Percentiles rank a stretch among this genome's conserved stretches.
phyloP scores from a whole-genome alignment of 345 rosid species.

The Isatis tinctoria region DNA sequence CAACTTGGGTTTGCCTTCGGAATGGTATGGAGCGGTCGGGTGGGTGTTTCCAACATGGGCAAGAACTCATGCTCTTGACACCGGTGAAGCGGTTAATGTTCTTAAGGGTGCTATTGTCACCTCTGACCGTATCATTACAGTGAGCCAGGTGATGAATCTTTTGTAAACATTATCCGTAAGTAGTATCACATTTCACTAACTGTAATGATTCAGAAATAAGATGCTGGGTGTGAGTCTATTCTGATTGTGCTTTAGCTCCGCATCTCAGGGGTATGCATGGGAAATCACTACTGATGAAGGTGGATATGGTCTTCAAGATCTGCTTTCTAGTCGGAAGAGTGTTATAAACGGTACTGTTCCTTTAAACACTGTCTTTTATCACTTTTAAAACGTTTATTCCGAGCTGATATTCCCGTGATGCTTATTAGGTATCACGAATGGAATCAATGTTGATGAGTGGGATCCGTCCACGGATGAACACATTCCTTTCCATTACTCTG shows the following conservation, averaged over 20 bases:
- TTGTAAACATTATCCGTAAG: not conserved
- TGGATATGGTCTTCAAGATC: constrained; percentile 83
- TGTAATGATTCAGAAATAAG: not conserved
- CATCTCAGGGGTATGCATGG: constrained; percentile 86
- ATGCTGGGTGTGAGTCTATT: not conserved
- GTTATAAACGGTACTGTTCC: constrained; percentile 62
- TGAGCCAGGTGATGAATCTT: constrained; percentile 74
- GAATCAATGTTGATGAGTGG: constrained; percentile 82
- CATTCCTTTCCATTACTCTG: constrained; percentile 57
- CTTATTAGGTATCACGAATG: constrained; percentile 75
- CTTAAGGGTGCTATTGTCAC: constrained; percentile 96
- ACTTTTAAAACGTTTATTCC: not conserved
- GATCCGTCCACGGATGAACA: constrained; percentile 73
- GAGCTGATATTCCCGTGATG: not conserved
- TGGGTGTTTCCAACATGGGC: constrained; percentile 99
- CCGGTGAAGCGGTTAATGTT: constrained; percentile 93
- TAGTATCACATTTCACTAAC: not conserved
- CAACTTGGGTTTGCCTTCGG: constrained; percentile 71
- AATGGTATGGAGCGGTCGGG: constrained; percentile 91
- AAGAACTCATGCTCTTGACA: constrained; percentile 98
- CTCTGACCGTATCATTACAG: constrained; percentile 83
- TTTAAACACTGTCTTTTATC: not conserved
- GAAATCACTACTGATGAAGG: constrained; percentile 95
- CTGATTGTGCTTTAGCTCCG: not conserved
- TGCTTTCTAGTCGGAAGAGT: constrained; percentile 64